These are phyloP conservation scores for Wickerhamomyces sydowiorum DNA, from an alignment of 805 yeast genomes.

Conservation along the genomic window DNA sequence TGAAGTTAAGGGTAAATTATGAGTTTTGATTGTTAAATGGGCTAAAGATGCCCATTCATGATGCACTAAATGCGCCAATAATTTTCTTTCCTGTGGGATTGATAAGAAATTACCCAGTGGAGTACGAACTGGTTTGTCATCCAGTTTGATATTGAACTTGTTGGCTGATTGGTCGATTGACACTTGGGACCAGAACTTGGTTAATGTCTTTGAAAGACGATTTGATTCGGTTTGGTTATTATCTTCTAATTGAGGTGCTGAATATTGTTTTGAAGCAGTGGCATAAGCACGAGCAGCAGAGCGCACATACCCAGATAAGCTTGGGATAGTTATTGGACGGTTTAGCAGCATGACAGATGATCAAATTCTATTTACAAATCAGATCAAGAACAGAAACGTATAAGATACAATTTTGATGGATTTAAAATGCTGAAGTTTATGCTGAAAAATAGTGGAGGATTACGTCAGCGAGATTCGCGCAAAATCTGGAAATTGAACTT, in stretches of 20 bases:
- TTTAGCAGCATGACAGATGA: not conserved
- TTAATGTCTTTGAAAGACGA: constrained; percentile 59
- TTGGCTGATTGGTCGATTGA: constrained; percentile 29
- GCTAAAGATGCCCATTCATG: constrained; percentile 87
- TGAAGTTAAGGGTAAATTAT: constrained; percentile 82
- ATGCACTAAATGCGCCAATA: constrained; percentile 68
- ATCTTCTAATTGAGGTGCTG: constrained; percentile 32
- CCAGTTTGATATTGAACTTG: constrained; percentile 54
- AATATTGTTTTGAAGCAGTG: constrained; percentile 20
- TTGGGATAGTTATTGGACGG: not conserved
- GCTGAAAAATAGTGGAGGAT: too few species aligned
- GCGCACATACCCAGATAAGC: not conserved
- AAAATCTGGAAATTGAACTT: too few species aligned
- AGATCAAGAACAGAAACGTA: too few species aligned
- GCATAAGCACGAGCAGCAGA: not conserved
- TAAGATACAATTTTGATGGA: too few species aligned
- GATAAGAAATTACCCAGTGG: constrained; percentile 71
- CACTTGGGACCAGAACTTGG: constrained; percentile 80
- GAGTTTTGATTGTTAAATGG: constrained; percentile 62
- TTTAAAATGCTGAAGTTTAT: too few species aligned
- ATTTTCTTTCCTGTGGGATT: constrained; percentile 52
- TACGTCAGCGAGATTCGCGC: too few species aligned
- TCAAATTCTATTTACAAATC: too few species aligned
- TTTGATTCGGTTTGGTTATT: constrained; percentile 59
- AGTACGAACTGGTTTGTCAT: constrained; percentile 72